Evolutionary conservation across 2,329 filamentous ascomycete genomes (phyloP).

Genomic region (Cladosporium cucumerinum): DNA sequence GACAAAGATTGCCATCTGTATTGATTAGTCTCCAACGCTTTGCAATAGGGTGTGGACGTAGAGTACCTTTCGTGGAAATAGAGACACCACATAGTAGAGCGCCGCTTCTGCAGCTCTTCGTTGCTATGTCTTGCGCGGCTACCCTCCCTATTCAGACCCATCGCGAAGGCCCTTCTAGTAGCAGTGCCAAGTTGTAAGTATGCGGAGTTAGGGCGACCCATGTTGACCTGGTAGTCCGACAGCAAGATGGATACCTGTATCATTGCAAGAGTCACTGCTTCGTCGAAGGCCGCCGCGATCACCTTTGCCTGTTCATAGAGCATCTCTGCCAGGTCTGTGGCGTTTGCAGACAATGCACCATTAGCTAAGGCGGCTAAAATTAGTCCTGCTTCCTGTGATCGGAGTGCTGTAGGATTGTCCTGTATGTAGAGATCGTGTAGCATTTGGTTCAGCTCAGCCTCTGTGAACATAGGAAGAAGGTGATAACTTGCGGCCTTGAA

Average conservation of each 20-base stretch:
- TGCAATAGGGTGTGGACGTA: neutral
- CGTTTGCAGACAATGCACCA: constrained; percentile 27
- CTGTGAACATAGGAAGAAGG: constrained; percentile 11
- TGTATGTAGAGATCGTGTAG: neutral
- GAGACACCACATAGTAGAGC: constrained; percentile 31
- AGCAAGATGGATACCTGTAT: constrained; percentile 31
- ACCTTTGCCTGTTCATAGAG: constrained; percentile 29
- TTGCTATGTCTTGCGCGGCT: neutral
- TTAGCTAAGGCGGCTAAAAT: constrained; percentile 27
- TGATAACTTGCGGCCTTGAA: neutral
- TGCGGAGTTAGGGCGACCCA: constrained; percentile 32
- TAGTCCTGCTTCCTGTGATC: constrained; percentile 21
- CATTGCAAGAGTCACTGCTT: constrained; percentile 34
- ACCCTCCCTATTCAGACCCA: constrained; percentile 30
- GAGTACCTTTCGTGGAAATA: constrained; percentile 31
- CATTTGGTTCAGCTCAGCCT: constrained; percentile 4
- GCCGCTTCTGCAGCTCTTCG: constrained; percentile 24
- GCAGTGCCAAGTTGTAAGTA: constrained; percentile 32
- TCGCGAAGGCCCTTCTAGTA: constrained; percentile 30
- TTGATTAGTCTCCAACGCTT: neutral
- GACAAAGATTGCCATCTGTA: constrained; percentile 24
- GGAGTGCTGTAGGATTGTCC: neutral
- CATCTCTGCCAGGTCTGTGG: constrained; percentile 28
- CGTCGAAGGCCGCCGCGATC: constrained; percentile 29
- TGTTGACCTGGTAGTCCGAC: constrained; percentile 30